Base-by-base conservation (phyloP, 2,329 filamentous ascomycete genomes). In the Monosporascus sp. region DNA sequence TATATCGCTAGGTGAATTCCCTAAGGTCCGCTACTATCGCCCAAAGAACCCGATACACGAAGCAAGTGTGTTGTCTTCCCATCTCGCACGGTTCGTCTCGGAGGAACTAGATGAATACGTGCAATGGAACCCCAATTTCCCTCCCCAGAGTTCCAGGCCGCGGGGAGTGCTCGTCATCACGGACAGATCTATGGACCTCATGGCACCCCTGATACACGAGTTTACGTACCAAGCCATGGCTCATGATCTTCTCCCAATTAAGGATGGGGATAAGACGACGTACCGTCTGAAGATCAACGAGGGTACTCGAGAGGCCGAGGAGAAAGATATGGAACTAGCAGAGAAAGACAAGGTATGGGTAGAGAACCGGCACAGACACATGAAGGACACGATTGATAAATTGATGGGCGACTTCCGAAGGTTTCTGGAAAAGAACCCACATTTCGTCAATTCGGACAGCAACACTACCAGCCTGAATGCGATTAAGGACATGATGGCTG, bases 181-280 rank as follows among this genome's bases (percentile, higher is more conserved):
- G 1, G 94, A 97, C 69, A 84, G 94, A 57, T 90, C 91, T 7
- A 94, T 99, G 88, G 94, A 99, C 69, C 72, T 97, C 3, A 84
- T 88, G 73, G 86, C 93, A 0, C 94, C 94, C 1, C 74, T 97
- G 11, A 68, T 97, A 4, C 94, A 99, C 72, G 94, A 99, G 65
- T 97, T 99, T 68, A 97, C 94, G 14, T 99, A 97, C 69, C 94
- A 99, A 71, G 91, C 94, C 49, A 97, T 99, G 93, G 93, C 91
- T 3, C 90, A 97, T 70, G 94, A 99, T 67, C 76, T 99, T 8
- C 75, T 99, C 31, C 88, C 88, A 0, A 91, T 99, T 65, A 86
- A 88, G 63, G 94, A 97, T 51, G 87, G 83, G 24, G 91, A 96
- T 59, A 96, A 94, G 69, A 81, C 95, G 9, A 91, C 87, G 0